phyloP scores from a whole-genome alignment of 2,329 filamentous ascomycete species.

The Pseudocercospora fijiensis region DNA sequence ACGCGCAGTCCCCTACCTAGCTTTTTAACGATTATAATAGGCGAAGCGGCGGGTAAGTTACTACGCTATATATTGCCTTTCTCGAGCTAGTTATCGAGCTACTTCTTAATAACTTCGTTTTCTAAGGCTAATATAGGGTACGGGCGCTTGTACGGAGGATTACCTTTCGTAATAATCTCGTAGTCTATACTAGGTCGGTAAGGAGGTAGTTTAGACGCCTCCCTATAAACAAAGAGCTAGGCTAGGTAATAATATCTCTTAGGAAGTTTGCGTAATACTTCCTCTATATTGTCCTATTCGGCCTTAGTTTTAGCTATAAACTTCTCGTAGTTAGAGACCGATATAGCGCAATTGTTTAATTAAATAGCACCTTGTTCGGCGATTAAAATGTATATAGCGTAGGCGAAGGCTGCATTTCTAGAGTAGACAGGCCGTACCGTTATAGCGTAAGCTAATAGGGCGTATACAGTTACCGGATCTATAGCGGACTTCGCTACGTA shows the following conservation, averaged over 20 bases:
- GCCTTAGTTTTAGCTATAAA: not conserved
- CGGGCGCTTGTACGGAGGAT: not conserved
- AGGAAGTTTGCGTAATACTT: not conserved
- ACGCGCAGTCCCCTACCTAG: no score
- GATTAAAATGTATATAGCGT: not conserved
- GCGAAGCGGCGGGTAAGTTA: no score
- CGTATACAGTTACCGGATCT: no score
- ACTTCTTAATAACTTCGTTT: constrained; percentile 2
- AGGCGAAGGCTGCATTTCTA: not conserved
- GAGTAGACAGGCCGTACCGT: not conserved
- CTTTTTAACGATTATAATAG: no score
- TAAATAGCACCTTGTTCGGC: not conserved
- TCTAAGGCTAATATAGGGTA: not conserved
- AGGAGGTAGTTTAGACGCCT: no score
- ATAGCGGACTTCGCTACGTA: not conserved
- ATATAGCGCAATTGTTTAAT: not conserved
- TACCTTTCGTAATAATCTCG: not conserved
- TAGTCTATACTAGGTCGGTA: no score
- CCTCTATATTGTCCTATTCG: not conserved
- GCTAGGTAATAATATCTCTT: no score
- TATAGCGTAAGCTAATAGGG: no score
- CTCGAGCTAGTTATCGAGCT: no score
- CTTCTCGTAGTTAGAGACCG: not conserved
- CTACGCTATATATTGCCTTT: no score
- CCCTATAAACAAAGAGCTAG: no score